Evolutionary conservation across 192 early-diverging fungal species (phyloP).

Genomic region (Cetraspora pellucida): DNA sequence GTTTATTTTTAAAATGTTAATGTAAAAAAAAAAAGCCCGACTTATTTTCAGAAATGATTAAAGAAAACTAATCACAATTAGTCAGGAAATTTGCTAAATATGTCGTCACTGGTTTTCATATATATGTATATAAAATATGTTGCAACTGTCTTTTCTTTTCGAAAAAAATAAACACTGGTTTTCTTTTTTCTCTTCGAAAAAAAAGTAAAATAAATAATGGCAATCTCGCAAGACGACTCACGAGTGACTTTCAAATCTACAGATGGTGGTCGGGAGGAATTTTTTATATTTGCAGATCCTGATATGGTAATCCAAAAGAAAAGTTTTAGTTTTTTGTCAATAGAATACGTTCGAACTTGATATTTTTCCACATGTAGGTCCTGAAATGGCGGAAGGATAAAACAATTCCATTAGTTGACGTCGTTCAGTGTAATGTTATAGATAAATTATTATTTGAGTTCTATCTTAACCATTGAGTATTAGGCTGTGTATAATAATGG

Average conservation of each 20-base stretch:
- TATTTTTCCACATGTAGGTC: neutral
- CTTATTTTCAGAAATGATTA: no score
- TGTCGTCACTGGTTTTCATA: no score
- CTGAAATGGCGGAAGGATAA: constrained; percentile 21
- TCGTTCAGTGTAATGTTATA: neutral
- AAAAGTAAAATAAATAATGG: constrained; percentile 14
- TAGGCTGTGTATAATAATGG: neutral
- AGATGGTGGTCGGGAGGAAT: constrained; percentile 3
- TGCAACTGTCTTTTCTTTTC: no score
- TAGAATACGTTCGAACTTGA: neutral
- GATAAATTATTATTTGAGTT: no score
- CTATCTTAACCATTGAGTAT: neutral
- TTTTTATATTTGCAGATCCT: constrained; percentile 21
- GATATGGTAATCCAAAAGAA: neutral
- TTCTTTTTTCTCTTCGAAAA: no score
- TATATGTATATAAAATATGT: no score
- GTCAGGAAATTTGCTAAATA: no score
- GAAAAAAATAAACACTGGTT: no score
- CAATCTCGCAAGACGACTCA: constrained; percentile 3
- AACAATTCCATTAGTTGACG: constrained; percentile 12
- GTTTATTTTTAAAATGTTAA: no score
- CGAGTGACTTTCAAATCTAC: constrained; percentile 20
- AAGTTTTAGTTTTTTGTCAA: neutral
- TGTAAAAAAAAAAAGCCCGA: no score
- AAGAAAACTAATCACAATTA: no score